phyloP scores from a whole-genome alignment of 768 basidiomycete genomes.

The Pleurotus djamor region DNA sequence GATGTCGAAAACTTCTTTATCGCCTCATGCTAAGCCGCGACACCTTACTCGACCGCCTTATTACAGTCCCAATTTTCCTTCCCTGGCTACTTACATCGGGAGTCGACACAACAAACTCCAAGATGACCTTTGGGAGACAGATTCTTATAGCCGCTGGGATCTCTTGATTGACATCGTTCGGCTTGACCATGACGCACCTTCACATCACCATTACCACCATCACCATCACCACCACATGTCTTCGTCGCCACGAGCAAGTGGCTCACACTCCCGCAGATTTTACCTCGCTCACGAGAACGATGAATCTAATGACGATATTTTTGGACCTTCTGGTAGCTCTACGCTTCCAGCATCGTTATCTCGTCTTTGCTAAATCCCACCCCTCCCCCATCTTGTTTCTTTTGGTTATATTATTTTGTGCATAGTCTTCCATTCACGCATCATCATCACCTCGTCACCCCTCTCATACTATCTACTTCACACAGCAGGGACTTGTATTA shows the following conservation, averaged over 20 bases:
- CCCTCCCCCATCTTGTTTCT: neutral
- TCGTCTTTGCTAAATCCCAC: neutral
- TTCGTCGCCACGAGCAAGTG: neutral
- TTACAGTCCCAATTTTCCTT: constrained; percentile 8
- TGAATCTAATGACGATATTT: constrained; percentile 14
- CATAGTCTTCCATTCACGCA: constrained; percentile 1
- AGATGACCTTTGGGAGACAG: constrained; percentile 35
- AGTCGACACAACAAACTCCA: constrained; percentile 5
- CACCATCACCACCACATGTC: constrained; percentile 4
- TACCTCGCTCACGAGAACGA: constrained; percentile 18
- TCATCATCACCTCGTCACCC: neutral
- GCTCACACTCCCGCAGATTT: constrained; percentile 11
- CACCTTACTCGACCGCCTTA: neutral
- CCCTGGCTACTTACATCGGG: neutral
- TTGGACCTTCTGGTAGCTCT: constrained; percentile 9
- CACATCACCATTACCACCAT: neutral
- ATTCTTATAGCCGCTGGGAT: constrained; percentile 57
- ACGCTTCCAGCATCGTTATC: neutral
- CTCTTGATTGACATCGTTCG: constrained; percentile 42
- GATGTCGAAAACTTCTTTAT: neutral
- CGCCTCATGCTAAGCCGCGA: neutral
- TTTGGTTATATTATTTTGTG: neutral
- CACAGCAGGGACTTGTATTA: constrained; percentile 3
- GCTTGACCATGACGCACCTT: constrained; percentile 16
- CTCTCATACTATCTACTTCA: constrained; percentile 1